Evolutionary conservation across 495 filamentous ascomycete genomes (phyloP), one percentile per base, ranked within the genome.

Genomic region (Aspergillus mulundensis): DNA sequence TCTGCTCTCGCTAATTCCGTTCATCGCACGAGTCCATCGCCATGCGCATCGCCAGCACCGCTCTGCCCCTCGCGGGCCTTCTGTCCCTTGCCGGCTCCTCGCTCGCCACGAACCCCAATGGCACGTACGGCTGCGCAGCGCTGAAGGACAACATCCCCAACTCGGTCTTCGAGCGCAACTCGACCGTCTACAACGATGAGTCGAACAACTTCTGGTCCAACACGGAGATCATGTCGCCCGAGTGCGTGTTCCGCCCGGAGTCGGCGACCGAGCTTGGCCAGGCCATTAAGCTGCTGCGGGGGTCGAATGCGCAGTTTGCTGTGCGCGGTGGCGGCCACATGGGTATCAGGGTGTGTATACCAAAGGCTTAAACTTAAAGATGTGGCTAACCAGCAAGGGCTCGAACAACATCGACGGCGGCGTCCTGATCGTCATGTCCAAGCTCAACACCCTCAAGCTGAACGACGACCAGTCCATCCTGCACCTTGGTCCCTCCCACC

Each of bases 361-460:
- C 32, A 30, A 30, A 5, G 28, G n/a, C n/a, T n/a, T 10, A 30
- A 30, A 30, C 10, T 30, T 4, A 4, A 30, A 4, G 28, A 10
- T 30, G 10, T 10, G 28, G 30, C 15, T 16, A 21, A 16, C 28
- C 23, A 5, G 28, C 5, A 21, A 54, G 61, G 84, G 49, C 62
- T 69, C 52, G 69, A 72, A 72, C 55, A 72, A 68, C 16, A 70
- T 70, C 55, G 49, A 77, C n/a, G 57, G 69, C 19, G 84, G 84
- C 15, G 74, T 87, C 3, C 75, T 83, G 20, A 76, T 89, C 46
- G 77, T 79, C 50, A 67, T 87, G 60, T 69, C 61, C 0, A 73
- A 73, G 4, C 57, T 89, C 36, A 77, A 75, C 32, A 62, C 62
- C 15, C 16, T 70, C 61, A 25, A 63, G 23, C 23, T 70, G 40